Evolutionary conservation across 129 eudicot species (phyloP), one percentile per base, ranked within the genome.

Genomic region (Deinandra increscens): DNA sequence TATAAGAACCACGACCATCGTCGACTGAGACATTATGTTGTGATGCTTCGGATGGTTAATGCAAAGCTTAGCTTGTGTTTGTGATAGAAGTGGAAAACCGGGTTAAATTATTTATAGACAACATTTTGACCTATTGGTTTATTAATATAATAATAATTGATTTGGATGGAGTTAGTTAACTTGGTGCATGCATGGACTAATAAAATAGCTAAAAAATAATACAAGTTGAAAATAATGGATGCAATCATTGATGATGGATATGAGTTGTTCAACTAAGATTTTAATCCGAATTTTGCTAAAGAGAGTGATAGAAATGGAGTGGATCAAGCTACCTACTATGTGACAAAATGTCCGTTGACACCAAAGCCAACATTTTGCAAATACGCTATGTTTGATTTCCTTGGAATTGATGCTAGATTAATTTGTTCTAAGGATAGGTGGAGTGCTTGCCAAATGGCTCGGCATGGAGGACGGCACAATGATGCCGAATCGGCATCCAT

Each of bases 251-350:
- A n/a, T 23, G 44, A 42, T 58, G 77, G 63, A 48, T 48, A 73
- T 22, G 54, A 62, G 78, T 73, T 41, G 78, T 70, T 62, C 78
- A 73, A 73, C 78, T 62, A 73, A 63, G 69, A 49, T 49, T 70
- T 29, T 26, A 23, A 66, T n/a, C 14, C 43, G 23, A 42, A 42
- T 42, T 42, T 42, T 42, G 14, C 46, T 42, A n/a, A n/a, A 37
- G 34, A 15, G 48, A 31, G 19, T 13, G 36, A 39, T 13, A 41
- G 54, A 67, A 63, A 70, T 69, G 80, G 79, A 76, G 68, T 39
- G 33, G 85, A n/a, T n/a, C n/a, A n/a, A 69, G 46, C 64, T 41
- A 85, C 75, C 90, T 72, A 77, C 84, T 72, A 72, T 69, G 71
- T 81, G 83, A 80, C 79, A 71, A 80, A 74, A 29, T 58, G 39